These are phyloP conservation scores for Pichia pseudocactophila DNA, from an alignment of 805 yeast genomes.

Conservation along the genomic window DNA sequence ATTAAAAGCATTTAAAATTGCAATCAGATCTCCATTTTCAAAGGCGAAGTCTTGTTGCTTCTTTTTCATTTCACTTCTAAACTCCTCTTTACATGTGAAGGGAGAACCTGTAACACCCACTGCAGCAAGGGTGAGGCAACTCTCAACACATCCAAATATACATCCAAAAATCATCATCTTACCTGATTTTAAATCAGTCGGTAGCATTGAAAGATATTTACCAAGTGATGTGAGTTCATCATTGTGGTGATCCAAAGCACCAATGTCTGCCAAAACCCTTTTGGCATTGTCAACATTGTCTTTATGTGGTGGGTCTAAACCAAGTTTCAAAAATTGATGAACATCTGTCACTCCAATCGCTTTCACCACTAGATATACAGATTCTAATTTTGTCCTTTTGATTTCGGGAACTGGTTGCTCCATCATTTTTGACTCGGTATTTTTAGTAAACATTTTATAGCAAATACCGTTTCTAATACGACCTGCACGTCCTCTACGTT, in stretches of 20 bases:
- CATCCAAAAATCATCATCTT: conserved; percentile 73
- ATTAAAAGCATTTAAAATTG: conserved; percentile 50
- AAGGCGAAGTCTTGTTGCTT: conserved; percentile 33
- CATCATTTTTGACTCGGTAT: conserved; percentile 50
- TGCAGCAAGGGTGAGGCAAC: conserved; percentile 74
- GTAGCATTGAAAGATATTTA: conserved; percentile 66
- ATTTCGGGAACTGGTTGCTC: conserved; percentile 84
- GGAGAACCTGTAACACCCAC: conserved; percentile 68
- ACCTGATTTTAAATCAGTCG: conserved; percentile 81
- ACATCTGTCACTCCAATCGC: conserved; percentile 81
- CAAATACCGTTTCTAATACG: conserved; percentile 81
- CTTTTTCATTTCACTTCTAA: conserved; percentile 53
- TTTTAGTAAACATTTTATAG: conserved; percentile 66
- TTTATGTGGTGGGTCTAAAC: conserved; percentile 72
- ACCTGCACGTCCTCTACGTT: conserved; percentile 97
- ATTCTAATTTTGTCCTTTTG: conserved; percentile 72
- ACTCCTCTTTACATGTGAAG: conserved; percentile 51
- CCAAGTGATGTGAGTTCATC: conserved; percentile 66
- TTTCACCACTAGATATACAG: conserved; percentile 73
- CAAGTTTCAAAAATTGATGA: conserved; percentile 55
- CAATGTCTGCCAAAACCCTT: conserved; percentile 52
- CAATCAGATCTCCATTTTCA: conserved; percentile 69
- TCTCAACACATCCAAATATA: conserved; percentile 72
- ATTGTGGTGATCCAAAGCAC: conserved; percentile 44
- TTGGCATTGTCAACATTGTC: conserved; percentile 44